These are phyloP conservation scores for Cutaneotrichosporon cavernicola DNA, from an alignment of 1,284 basidiomycete species.

Conservation along the genomic window DNA sequence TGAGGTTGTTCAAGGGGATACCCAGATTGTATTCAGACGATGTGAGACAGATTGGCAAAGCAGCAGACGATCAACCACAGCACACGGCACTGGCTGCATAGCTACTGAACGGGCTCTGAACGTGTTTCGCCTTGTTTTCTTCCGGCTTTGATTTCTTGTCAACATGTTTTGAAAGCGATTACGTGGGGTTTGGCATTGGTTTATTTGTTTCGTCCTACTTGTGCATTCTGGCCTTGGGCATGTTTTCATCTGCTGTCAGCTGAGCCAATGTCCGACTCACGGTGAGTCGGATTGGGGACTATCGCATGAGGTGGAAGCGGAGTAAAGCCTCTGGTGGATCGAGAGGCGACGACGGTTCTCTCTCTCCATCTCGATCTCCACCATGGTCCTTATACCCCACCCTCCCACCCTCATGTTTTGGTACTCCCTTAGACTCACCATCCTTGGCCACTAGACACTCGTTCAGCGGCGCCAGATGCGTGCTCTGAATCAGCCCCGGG, in stretches of 20 bases:
- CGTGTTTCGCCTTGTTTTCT: neutral
- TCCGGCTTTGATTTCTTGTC: neutral
- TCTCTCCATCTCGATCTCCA: neutral
- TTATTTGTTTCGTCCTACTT: slow-evolving; percentile 1
- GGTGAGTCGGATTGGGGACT: neutral
- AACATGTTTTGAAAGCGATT: neutral
- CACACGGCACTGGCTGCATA: neutral
- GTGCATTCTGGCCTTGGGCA: neutral
- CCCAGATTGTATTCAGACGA: no score
- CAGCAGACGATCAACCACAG: no score
- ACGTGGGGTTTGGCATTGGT: neutral
- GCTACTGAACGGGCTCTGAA: neutral
- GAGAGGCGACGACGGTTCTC: neutral
- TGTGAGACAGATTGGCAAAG: no score
- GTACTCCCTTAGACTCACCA: neutral
- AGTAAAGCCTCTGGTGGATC: neutral
- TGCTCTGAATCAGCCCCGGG: slow-evolving; percentile 22
- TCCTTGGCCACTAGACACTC: slow-evolving; percentile 18
- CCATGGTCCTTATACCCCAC: neutral
- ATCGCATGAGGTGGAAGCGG: neutral
- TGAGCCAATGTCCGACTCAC: neutral
- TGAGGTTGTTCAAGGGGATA: no score
- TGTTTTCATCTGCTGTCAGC: slow-evolving; percentile 9
- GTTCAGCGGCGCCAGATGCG: slow-evolving; percentile 24
- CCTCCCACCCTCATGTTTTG: neutral